Evolutionary conservation across 2,329 filamentous ascomycete species (phyloP), one percentile per base, ranked within the genome.

Genomic region (Colletotrichum sp.): DNA sequence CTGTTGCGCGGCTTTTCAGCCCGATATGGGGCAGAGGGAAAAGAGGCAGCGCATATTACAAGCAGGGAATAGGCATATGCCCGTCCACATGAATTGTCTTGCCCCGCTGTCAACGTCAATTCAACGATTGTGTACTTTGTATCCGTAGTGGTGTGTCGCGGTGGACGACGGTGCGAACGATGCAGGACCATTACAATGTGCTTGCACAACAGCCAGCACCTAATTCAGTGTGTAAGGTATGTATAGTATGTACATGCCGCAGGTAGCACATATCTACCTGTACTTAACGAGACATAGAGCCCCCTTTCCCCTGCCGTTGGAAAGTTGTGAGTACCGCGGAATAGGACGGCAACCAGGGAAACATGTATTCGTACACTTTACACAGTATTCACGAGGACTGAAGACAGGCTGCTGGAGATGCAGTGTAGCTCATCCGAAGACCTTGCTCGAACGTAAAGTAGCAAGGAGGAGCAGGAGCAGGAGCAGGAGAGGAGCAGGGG

Each of bases 71-170:
- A 52, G 28, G 32, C 60, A 36, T 62, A 43, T 16, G 27, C 62
- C 34, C 52, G 60, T 61, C 30, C 30, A n/a, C 28, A 10, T 25
- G 22, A 8, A 70, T 25, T 52, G 32, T n/a, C 22, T 48, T 61
- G 61, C 72, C 68, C 72, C 68, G 52, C 72, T 61, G 32, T 58
- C 68, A 66, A 66, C 25, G 55, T 71, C 36, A 60, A 71, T 66
- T 36, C 68, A 39, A 39, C 22, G 15, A 71, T 27, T 61, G 56
- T 60, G 15, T n/a, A 60, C 56, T 28, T 22, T n/a, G 28, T 32
- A 27, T 25, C 36, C 5, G 27, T 60, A 30, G 16, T 60, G 27
- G 27, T 60, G 56, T n/a, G 27, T 58, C 55, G 55, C 55, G 55
- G 55, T 48, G 43, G 43, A 52, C 43, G 22, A 13, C 43, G 43